These are phyloP conservation scores for Claviceps citrina DNA, from an alignment of 2,329 filamentous ascomycete genomes.

Conservation along the genomic window DNA sequence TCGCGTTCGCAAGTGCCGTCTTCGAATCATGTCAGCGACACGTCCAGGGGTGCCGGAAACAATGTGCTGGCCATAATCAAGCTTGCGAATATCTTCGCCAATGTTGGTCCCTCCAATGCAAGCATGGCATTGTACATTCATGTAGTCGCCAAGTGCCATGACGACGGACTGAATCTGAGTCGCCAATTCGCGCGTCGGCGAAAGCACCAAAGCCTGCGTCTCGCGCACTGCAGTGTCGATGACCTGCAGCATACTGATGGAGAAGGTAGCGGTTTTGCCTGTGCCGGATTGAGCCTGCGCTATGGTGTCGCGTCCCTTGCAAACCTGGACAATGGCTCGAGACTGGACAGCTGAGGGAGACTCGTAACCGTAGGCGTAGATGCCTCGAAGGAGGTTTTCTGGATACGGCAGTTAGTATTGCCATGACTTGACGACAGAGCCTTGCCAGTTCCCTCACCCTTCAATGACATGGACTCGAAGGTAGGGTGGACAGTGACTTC, in stretches of 20 bases:
- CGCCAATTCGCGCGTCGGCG: slow-evolving; percentile 88
- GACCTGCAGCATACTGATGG: slow-evolving; percentile 88
- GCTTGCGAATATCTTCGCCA: slow-evolving; percentile 91
- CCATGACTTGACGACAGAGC: neutral
- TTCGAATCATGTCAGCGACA: slow-evolving; percentile 53
- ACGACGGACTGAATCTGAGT: slow-evolving; percentile 98
- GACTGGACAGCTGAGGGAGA: slow-evolving; percentile 96
- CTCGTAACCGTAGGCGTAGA: slow-evolving; percentile 98
- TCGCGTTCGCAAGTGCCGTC: slow-evolving; percentile 40
- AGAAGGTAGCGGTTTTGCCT: slow-evolving; percentile 92
- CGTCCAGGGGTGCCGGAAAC: slow-evolving; percentile 95
- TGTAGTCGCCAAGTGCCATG: slow-evolving; percentile 99
- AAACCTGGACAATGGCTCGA: slow-evolving; percentile 94
- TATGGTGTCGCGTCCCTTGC: slow-evolving; percentile 97
- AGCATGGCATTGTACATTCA: slow-evolving; percentile 98
- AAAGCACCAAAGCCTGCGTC: slow-evolving; percentile 87
- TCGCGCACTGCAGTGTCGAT: slow-evolving; percentile 88
- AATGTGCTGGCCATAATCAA: slow-evolving; percentile 94
- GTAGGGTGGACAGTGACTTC: slow-evolving; percentile 92
- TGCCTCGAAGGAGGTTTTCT: slow-evolving; percentile 89
- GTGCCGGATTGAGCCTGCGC: slow-evolving; percentile 95
- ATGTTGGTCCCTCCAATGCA: slow-evolving; percentile 98
- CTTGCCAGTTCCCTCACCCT: slow-evolving; percentile 34
- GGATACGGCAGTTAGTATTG: neutral
- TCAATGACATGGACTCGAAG: slow-evolving; percentile 91